phyloP scores from a whole-genome alignment of 495 filamentous ascomycete genomes.

The Lentithecium fluviatile region DNA sequence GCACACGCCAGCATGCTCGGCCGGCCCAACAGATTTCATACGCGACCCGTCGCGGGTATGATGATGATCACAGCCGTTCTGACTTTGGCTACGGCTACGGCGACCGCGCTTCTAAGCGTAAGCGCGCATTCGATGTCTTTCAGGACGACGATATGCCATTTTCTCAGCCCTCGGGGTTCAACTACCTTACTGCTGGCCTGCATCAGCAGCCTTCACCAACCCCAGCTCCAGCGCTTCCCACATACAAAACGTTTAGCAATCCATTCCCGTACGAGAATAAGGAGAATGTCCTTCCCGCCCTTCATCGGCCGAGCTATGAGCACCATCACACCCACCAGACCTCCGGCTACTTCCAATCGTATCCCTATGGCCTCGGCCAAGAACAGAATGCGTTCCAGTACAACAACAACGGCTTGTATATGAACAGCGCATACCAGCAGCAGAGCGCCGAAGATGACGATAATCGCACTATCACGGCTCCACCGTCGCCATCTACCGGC shows the following conservation, averaged over 20 bases:
- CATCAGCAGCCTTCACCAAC: slow-evolving; percentile 29
- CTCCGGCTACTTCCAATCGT: slow-evolving; percentile 13
- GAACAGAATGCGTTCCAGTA: slow-evolving; percentile 23
- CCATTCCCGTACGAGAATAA: slow-evolving; percentile 26
- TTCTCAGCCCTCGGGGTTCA: slow-evolving; percentile 33
- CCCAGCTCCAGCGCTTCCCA: slow-evolving; percentile 12
- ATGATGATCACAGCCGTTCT: slow-evolving; percentile 19
- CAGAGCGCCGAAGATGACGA: slow-evolving; percentile 29
- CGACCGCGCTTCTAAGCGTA: slow-evolving; percentile 17
- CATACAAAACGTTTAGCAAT: slow-evolving; percentile 29
- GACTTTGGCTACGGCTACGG: slow-evolving; percentile 22
- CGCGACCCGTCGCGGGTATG: slow-evolving; percentile 7
- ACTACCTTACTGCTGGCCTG: slow-evolving; percentile 36
- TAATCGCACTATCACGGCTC: slow-evolving; percentile 35
- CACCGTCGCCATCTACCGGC: slow-evolving; percentile 34
- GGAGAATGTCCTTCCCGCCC: slow-evolving; percentile 25
- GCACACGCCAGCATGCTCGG: slow-evolving; percentile 9
- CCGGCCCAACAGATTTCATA: slow-evolving; percentile 9
- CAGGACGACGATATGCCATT: slow-evolving; percentile 40
- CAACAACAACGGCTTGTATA: slow-evolving; percentile 13
- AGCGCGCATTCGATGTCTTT: slow-evolving; percentile 36
- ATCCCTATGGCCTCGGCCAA: slow-evolving; percentile 22
- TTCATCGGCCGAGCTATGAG: slow-evolving; percentile 15
- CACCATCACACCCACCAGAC: slow-evolving; percentile 12
- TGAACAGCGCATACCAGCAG: slow-evolving; percentile 25